These are phyloP conservation scores for Ogataea allantospora DNA, from an alignment of 805 yeast genomes.

Conservation along the genomic window DNA sequence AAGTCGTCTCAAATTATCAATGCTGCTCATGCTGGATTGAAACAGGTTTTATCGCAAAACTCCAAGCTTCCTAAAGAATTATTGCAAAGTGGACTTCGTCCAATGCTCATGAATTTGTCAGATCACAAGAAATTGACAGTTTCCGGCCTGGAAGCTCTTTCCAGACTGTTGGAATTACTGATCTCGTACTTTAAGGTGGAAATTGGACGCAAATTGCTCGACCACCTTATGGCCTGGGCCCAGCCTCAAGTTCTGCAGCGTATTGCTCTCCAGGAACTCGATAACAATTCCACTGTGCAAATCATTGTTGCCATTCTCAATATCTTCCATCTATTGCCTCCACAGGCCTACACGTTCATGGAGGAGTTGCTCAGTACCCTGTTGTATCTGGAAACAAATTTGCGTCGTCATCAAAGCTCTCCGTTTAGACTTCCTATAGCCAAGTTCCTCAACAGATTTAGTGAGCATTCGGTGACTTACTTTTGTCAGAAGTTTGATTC, in stretches of 20 bases:
- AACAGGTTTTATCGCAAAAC: slow-evolving; percentile 78
- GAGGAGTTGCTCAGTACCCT: slow-evolving; percentile 79
- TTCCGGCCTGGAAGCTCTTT: slow-evolving; percentile 86
- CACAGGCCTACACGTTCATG: slow-evolving; percentile 88
- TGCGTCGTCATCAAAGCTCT: slow-evolving; percentile 80
- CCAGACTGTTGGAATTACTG: slow-evolving; percentile 77
- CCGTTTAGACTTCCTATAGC: slow-evolving; percentile 93
- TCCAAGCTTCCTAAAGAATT: slow-evolving; percentile 90
- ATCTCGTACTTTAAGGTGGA: slow-evolving; percentile 95
- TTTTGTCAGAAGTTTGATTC: slow-evolving; percentile 65
- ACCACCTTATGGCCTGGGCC: slow-evolving; percentile 95
- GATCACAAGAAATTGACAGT: slow-evolving; percentile 90
- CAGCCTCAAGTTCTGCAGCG: slow-evolving; percentile 74
- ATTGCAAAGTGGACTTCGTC: slow-evolving; percentile 91
- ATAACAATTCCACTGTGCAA: slow-evolving; percentile 76
- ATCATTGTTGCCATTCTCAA: slow-evolving; percentile 88
- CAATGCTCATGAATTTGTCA: slow-evolving; percentile 91
- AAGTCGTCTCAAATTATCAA: slow-evolving; percentile 83
- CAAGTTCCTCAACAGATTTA: slow-evolving; percentile 78
- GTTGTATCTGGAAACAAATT: slow-evolving; percentile 72
- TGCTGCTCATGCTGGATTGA: slow-evolving; percentile 89
- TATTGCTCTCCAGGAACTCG: slow-evolving; percentile 76
- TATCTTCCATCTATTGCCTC: slow-evolving; percentile 87
- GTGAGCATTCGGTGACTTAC: slow-evolving; percentile 68
- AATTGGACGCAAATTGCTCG: slow-evolving; percentile 88